Percentiles rank a stretch among this genome's conserved stretches.
These are phyloP conservation scores for Apocynum venetum DNA, from an alignment of 257 asterid species.

Conservation along the genomic window DNA sequence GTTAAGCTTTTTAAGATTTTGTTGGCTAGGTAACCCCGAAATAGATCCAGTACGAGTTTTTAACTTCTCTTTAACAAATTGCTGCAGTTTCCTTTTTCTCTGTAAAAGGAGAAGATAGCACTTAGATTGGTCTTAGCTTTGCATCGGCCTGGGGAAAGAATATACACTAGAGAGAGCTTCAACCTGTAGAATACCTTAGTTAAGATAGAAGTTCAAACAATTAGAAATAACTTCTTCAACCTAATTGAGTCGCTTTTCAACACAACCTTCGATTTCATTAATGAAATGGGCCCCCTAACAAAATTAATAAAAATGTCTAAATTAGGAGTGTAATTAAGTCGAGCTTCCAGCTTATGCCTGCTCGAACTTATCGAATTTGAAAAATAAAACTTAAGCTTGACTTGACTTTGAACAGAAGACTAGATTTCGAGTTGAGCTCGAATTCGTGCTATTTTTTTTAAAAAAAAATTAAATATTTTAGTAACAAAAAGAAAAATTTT, in stretches of 20 bases:
- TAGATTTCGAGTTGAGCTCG: too few species aligned
- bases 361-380: too few species aligned
- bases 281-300: too few species aligned
- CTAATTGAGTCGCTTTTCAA: background rate
- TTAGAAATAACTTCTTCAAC: background rate
- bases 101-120: conserved; percentile 23
- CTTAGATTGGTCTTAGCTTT: background rate
- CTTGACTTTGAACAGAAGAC: too few species aligned
- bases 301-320: too few species aligned
- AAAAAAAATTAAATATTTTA: too few species aligned
- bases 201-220: background rate
- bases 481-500: too few species aligned
- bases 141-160: background rate
- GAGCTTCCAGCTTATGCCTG: too few species aligned
- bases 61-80: conserved; percentile 41
- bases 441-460: too few species aligned
- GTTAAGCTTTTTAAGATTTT: conserved; percentile 26
- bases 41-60: conserved; percentile 34
- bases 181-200: background rate
- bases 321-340: too few species aligned
- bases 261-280: background rate
- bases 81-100: conserved; percentile 70
- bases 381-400: too few species aligned
- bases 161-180: background rate
- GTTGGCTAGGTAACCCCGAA: conserved; percentile 28